Base-by-base conservation (phyloP, 2,329 filamentous ascomycete genomes). In the Incumbomyces lentus region DNA sequence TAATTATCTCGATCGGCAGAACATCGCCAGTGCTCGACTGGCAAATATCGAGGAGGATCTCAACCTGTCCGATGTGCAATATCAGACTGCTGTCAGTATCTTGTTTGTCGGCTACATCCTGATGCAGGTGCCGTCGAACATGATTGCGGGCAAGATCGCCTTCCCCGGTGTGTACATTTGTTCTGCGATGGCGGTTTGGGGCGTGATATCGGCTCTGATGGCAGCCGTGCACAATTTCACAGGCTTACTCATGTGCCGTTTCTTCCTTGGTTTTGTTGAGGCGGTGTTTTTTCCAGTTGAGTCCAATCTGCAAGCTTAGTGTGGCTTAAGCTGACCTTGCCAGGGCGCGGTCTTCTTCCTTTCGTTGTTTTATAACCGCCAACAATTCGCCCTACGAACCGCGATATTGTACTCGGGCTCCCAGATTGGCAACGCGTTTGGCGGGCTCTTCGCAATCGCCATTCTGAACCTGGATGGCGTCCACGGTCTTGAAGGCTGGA, bases 1-100 rank as follows among this genome's bases (percentile, higher is more conserved):
- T 67, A 86, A 86, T 64, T 86, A 85, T 61, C 64, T 83, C n/a
- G 76, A 80, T 53, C 67, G 72, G 35, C 78, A 78, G 56, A 78
- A 78, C 48, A 77, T 79, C 45, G 75, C 75, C 2, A 65, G 66
- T 33, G 76, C 74, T 2, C 68, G 71, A 51, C 59, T 79, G 5
- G 73, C 71, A 1, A 73, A 74, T 6, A 61, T 75, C 13, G 63
- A 68, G 40, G 56, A 65, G 2, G 73, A 76, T 40, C 58, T 75
- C 26, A 44, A 47, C 14, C 44, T 55, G 3, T 44, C 48, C n/a
- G 45, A 41, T 17, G 44, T 46, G n/a, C 13, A 55, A 13, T 55
- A 49, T 31, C 55, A 71, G 55, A 69, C 68, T 6, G 62, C 59
- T 22, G 60, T 71, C 18, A 67, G 64, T 19, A 70, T 71, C 34